Conservation (phyloP, 352 stramenopile species). For the Thalassiosira sp. region DNA sequence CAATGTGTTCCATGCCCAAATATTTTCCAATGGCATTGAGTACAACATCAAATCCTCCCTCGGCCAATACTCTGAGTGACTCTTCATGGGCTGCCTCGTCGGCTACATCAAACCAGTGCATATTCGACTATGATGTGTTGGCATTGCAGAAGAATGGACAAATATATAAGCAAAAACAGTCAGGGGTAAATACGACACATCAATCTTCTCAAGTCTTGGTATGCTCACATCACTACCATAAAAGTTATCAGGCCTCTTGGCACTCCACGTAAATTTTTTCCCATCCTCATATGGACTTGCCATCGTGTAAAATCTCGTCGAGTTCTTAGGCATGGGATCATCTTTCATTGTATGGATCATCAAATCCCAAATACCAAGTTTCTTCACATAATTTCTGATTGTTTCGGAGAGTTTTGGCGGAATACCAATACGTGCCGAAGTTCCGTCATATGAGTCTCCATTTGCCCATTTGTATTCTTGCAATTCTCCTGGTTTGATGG, state of each 20-base stretch:
- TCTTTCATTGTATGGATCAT: conserved; percentile 21
- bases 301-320: conserved; percentile 15
- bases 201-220: no score
- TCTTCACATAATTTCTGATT: conserved; percentile 21
- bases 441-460: conserved; percentile 19
- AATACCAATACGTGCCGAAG: conserved; percentile 17
- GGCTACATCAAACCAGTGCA: conserved; percentile 32
- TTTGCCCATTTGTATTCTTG: conserved; percentile 19
- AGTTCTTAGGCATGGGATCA: conserved; percentile 16
- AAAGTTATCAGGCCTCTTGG: conserved; percentile 27
- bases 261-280: conserved; percentile 20
- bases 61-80: conserved; percentile 15
- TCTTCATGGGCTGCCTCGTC: conserved; percentile 28
- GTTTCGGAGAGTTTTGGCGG: neutral
- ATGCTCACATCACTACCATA: conserved; percentile 17
- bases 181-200: no score
- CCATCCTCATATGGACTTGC: conserved; percentile 4
- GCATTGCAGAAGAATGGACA: neutral
- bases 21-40: conserved; percentile 29
- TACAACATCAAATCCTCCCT: conserved; percentile 32
- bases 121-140: conserved; percentile 6
- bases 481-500: conserved; percentile 1
- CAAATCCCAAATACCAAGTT: conserved; percentile 19
- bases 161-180: no score
- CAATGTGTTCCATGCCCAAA: conserved; percentile 17